These are phyloP conservation scores for Verticillium isaacii DNA, from an alignment of 2,329 filamentous ascomycete species.

Conservation along the genomic window DNA sequence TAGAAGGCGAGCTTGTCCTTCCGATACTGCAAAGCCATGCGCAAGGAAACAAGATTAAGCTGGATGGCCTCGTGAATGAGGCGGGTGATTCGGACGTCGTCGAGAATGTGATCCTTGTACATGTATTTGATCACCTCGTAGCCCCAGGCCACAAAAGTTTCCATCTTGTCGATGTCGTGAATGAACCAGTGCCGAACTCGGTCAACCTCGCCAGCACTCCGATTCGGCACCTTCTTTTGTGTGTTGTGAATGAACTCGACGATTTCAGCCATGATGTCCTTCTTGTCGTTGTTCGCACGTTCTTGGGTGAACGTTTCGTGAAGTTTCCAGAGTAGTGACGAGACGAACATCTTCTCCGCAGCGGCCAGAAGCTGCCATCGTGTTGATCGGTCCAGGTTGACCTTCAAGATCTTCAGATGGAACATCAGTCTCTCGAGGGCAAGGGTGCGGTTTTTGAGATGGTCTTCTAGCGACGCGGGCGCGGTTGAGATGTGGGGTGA, in stretches of 20 bases:
- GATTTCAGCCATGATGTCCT: slow-evolving; percentile 68
- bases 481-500: slow-evolving; percentile 69
- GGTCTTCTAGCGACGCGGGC: slow-evolving; percentile 73
- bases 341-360: slow-evolving; percentile 84
- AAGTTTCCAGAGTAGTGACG: slow-evolving; percentile 71
- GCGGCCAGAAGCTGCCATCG: slow-evolving; percentile 83
- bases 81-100: slow-evolving; percentile 48
- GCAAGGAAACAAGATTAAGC: slow-evolving; percentile 64
- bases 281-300: slow-evolving; percentile 56
- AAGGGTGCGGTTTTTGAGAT: slow-evolving; percentile 66
- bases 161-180: slow-evolving; percentile 66
- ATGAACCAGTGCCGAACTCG: slow-evolving; percentile 83
- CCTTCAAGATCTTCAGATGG: slow-evolving; percentile 63
- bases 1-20: slow-evolving; percentile 65
- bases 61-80: slow-evolving; percentile 64
- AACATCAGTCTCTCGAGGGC: slow-evolving; percentile 72
- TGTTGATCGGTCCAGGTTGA: slow-evolving; percentile 60
- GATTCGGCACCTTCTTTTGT: slow-evolving; percentile 64
- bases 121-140: slow-evolving; percentile 71
- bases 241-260: slow-evolving; percentile 72
- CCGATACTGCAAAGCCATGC: slow-evolving; percentile 67
- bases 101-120: slow-evolving; percentile 56
- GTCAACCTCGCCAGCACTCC: slow-evolving; percentile 67
- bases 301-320: slow-evolving; percentile 66
- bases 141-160: slow-evolving; percentile 74